These are phyloP conservation scores for Elsinoe perseae DNA, from an alignment of 2,329 filamentous ascomycete genomes.

Conservation along the genomic window DNA sequence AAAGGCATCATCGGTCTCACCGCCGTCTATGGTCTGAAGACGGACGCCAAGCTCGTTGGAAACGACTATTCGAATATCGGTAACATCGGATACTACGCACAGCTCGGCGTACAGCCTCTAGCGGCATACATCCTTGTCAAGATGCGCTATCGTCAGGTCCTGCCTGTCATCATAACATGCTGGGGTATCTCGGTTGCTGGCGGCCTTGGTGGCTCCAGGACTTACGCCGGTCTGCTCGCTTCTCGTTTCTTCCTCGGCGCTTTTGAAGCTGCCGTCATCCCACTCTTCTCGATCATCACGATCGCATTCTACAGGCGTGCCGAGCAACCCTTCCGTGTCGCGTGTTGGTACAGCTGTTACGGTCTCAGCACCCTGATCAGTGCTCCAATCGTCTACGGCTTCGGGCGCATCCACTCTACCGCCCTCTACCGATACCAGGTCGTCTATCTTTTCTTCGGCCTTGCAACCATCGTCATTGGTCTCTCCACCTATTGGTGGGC, in stretches of 20 bases:
- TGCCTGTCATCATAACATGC: constrained; percentile 18
- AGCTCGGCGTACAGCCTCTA: constrained; percentile 16
- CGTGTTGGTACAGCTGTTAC: constrained; percentile 17
- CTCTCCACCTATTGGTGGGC: constrained; percentile 17
- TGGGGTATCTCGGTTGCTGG: constrained; percentile 18
- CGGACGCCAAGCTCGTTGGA: constrained; percentile 18
- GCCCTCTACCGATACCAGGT: constrained; percentile 17
- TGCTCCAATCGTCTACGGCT: constrained; percentile 17
- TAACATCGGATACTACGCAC: constrained; percentile 19
- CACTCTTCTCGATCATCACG: constrained; percentile 17
- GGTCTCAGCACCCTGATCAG: constrained; percentile 15
- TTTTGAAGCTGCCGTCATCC: constrained; percentile 19
- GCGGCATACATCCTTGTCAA: constrained; percentile 18
- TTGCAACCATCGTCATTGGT: constrained; percentile 16
- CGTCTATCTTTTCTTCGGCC: constrained; percentile 17
- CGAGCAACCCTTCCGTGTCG: constrained; percentile 17
- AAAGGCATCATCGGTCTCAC: constrained; percentile 18
- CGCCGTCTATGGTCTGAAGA: constrained; percentile 19
- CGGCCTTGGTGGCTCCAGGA: constrained; percentile 16
- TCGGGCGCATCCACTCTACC: constrained; percentile 14
- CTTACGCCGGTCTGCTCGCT: constrained; percentile 18
- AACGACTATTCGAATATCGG: constrained; percentile 20
- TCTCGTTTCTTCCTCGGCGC: constrained; percentile 20
- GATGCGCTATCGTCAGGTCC: constrained; percentile 16
- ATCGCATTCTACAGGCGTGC: constrained; percentile 17